These are phyloP conservation scores for Heliocybe sulcata DNA, from an alignment of 1,284 basidiomycete genomes.

Conservation along the genomic window DNA sequence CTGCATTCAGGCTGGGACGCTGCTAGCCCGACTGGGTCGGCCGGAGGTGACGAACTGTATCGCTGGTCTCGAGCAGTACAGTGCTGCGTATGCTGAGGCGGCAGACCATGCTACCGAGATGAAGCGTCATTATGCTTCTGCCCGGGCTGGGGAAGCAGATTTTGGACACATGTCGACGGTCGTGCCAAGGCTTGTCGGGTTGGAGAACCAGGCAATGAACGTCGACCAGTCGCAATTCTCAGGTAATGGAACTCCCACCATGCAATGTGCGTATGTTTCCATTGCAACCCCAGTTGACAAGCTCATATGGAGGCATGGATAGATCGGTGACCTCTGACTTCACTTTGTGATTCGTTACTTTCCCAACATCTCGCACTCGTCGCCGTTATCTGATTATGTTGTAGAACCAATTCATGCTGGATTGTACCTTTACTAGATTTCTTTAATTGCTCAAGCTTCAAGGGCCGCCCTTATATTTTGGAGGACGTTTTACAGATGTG, in stretches of 20 bases:
- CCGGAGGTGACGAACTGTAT: slow-evolving; percentile 81
- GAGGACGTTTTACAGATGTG: no score
- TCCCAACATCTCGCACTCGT: neutral
- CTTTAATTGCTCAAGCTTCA: no score
- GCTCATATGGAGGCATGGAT: no score
- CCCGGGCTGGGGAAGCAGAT: slow-evolving; percentile 39
- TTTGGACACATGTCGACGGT: slow-evolving; percentile 48
- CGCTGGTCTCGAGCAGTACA: slow-evolving; percentile 81
- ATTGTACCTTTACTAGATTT: no score
- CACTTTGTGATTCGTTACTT: neutral
- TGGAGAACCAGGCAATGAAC: neutral
- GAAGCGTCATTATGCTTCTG: slow-evolving; percentile 42
- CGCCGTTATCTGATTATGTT: neutral
- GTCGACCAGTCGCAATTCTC: neutral
- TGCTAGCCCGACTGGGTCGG: slow-evolving; percentile 77
- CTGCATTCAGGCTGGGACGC: slow-evolving; percentile 74
- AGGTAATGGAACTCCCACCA: neutral
- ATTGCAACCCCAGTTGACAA: no score
- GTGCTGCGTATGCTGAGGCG: slow-evolving; percentile 79
- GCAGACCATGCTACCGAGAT: slow-evolving; percentile 73
- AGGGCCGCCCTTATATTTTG: no score
- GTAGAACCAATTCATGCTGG: neutral
- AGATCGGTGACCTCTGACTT: neutral
- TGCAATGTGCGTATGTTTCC: neutral
- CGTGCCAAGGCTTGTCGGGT: slow-evolving; percentile 9